phyloP scores from a whole-genome alignment of 768 basidiomycete species.

The Rhodotorula taiwanensis region DNA sequence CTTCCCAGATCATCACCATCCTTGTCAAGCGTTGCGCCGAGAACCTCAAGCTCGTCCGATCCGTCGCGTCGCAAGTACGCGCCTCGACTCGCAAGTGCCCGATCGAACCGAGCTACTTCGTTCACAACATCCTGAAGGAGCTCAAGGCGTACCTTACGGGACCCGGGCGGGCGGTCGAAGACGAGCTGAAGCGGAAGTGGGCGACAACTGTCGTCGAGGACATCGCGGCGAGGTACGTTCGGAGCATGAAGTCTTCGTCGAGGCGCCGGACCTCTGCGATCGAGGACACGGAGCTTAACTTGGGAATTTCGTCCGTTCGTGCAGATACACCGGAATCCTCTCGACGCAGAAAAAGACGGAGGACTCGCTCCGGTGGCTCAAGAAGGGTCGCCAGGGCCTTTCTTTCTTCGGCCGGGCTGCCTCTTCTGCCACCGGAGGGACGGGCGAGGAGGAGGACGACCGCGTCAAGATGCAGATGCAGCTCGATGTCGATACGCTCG shows the following conservation, averaged over 20 bases:
- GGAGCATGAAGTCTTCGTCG: too few species aligned
- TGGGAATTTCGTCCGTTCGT: too few species aligned
- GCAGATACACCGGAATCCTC: conserved; percentile 71
- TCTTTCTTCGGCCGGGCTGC: conserved; percentile 61
- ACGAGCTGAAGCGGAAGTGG: conserved; percentile 48
- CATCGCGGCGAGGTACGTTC: conserved; percentile 42
- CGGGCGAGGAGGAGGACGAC: conserved; percentile 72
- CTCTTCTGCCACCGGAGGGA: conserved; percentile 41
- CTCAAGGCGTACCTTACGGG: conserved; percentile 59
- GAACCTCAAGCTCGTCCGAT: conserved; percentile 71
- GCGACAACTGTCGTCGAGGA: conserved; percentile 42
- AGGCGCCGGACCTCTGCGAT: too few species aligned
- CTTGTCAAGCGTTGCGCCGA: conserved; percentile 77
- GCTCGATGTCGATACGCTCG: conserved; percentile 77
- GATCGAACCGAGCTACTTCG: conserved; percentile 77
- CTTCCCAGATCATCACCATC: conserved; percentile 61
- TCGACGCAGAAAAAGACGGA: conserved; percentile 85
- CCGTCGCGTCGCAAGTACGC: conserved; percentile 83
- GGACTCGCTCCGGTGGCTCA: conserved; percentile 74
- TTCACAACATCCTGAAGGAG: conserved; percentile 71
- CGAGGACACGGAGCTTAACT: too few species aligned
- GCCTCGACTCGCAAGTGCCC: conserved; percentile 69
- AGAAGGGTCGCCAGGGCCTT: conserved; percentile 66
- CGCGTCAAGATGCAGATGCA: conserved; percentile 78
- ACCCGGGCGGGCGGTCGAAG: conserved; percentile 56